Conservation (phyloP, 2,329 filamentous ascomycete species). For the Fusarium penzigii region DNA sequence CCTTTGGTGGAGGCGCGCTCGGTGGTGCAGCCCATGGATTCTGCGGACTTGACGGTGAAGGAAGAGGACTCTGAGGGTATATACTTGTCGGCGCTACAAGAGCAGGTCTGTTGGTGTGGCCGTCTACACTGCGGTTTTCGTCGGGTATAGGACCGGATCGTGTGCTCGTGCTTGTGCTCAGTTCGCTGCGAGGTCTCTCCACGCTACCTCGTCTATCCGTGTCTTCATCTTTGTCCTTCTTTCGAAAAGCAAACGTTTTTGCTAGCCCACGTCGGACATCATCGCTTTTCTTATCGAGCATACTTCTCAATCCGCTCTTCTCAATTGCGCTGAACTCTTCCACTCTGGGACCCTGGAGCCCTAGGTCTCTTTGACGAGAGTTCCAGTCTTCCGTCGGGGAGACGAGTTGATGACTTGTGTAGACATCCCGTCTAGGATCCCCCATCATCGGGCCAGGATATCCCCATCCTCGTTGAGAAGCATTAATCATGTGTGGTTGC, state of each 20-base stretch:
- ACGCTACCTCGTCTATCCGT: slow-evolving; percentile 13
- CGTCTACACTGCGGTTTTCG: slow-evolving; percentile 14
- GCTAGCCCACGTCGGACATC: slow-evolving; percentile 53
- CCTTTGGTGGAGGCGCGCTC: slow-evolving; percentile 41
- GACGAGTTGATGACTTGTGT: slow-evolving; percentile 30
- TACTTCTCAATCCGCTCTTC: slow-evolving; percentile 53
- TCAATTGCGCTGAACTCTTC: slow-evolving; percentile 57
- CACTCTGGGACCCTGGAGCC: slow-evolving; percentile 37
- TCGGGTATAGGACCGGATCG: slow-evolving; percentile 15
- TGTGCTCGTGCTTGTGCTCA: slow-evolving; percentile 26
- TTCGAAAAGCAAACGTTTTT: slow-evolving; percentile 54
- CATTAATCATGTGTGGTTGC: slow-evolving; percentile 2
- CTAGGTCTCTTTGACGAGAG: slow-evolving; percentile 44
- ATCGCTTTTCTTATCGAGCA: slow-evolving; percentile 58
- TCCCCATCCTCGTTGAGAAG: slow-evolving; percentile 5
- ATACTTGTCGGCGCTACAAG: slow-evolving; percentile 10
- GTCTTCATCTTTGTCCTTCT: slow-evolving; percentile 45
- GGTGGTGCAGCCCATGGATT: slow-evolving; percentile 20
- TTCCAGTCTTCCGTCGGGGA: slow-evolving; percentile 40
- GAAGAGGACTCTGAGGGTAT: slow-evolving; percentile 15
- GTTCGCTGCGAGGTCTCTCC: slow-evolving; percentile 20
- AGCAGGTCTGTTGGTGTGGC: slow-evolving; percentile 8
- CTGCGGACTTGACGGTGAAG: slow-evolving; percentile 21
- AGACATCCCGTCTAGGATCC: slow-evolving; percentile 21
- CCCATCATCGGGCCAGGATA: slow-evolving; percentile 13